Evolutionary conservation across 1,284 basidiomycete species (phyloP).

Genomic region (Ganoderma sp.): DNA sequence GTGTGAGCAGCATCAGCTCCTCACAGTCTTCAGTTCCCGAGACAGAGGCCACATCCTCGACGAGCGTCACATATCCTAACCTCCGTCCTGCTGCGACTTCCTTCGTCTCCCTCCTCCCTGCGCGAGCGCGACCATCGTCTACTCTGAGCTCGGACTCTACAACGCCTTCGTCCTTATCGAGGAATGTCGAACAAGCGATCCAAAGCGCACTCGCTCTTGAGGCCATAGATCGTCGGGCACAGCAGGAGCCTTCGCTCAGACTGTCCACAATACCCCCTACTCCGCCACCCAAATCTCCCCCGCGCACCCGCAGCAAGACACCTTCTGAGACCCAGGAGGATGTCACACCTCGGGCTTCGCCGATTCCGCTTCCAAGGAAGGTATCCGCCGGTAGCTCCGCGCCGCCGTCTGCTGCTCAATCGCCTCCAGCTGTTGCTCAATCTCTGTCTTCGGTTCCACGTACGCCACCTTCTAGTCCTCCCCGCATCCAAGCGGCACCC

Average conservation of each 20-base stretch:
- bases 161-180: slow-evolving; percentile 51
- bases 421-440: slow-evolving; percentile 1
- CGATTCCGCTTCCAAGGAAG: slow-evolving; percentile 8
- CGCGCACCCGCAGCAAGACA: slow-evolving; percentile 1
- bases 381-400: background rate
- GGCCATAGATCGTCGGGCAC: slow-evolving; percentile 32
- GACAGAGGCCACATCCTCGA: slow-evolving; percentile 32
- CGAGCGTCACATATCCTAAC: slow-evolving; percentile 65
- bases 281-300: slow-evolving; percentile 20
- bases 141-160: slow-evolving; percentile 19
- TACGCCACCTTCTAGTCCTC: slow-evolving; percentile 13
- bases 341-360: slow-evolving; percentile 9
- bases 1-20: slow-evolving; percentile 50
- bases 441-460: slow-evolving; percentile 3
- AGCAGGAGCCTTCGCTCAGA: background rate
- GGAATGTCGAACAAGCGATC: slow-evolving; percentile 64
- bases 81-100: slow-evolving; percentile 69
- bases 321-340: slow-evolving; percentile 7
- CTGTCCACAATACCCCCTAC: slow-evolving; percentile 20
- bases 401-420: slow-evolving; percentile 6
- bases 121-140: slow-evolving; percentile 24
- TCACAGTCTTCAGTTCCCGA: slow-evolving; percentile 55
- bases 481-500: slow-evolving; percentile 7
- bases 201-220: slow-evolving; percentile 51
- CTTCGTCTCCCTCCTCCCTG: slow-evolving; percentile 44